Conservation (phyloP, 345 rosid genomes). For the Jatropha curcas region DNA sequence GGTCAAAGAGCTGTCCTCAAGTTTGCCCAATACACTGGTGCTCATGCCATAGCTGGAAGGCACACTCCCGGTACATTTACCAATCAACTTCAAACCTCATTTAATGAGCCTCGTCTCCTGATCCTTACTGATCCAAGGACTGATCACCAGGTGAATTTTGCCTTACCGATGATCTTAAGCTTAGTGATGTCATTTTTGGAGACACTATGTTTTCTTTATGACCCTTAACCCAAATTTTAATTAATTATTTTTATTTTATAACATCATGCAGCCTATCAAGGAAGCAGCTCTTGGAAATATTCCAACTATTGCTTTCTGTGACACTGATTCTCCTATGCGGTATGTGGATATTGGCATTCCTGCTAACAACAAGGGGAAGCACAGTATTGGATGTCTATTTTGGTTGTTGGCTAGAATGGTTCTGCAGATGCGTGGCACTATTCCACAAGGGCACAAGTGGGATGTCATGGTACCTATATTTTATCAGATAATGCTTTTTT, state of each 20-base stretch:
- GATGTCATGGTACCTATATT: conserved; percentile 28
- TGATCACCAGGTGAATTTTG: conserved; percentile 73
- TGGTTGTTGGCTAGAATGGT: conserved; percentile 98
- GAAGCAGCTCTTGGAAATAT: conserved; percentile 96
- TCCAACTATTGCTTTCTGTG: conserved; percentile 94
- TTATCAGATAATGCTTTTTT: neutral
- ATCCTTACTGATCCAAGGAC: conserved; percentile 98
- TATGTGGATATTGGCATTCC: conserved; percentile 96
- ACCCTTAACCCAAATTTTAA: neutral
- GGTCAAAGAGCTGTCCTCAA: conserved; percentile 96
- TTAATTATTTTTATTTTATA: neutral
- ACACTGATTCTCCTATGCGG: conserved; percentile 93
- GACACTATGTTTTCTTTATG: neutral
- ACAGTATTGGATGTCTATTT: conserved; percentile 91
- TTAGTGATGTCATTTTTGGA: neutral
- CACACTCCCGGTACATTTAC: conserved; percentile 99
- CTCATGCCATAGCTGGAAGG: conserved; percentile 97
- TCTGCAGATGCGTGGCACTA: conserved; percentile 93
- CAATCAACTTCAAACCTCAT: conserved; percentile 87
- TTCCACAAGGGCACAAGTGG: conserved; percentile 55
- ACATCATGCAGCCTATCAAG: conserved; percentile 77
- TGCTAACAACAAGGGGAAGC: conserved; percentile 95
- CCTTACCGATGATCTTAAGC: neutral
- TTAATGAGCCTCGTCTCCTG: conserved; percentile 82
- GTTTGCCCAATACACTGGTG: conserved; percentile 94